Percentiles rank a stretch among this genome's conserved stretches.
phyloP scores from a whole-genome alignment of 179 eudicot genomes.

The Drosera spatulata region DNA sequence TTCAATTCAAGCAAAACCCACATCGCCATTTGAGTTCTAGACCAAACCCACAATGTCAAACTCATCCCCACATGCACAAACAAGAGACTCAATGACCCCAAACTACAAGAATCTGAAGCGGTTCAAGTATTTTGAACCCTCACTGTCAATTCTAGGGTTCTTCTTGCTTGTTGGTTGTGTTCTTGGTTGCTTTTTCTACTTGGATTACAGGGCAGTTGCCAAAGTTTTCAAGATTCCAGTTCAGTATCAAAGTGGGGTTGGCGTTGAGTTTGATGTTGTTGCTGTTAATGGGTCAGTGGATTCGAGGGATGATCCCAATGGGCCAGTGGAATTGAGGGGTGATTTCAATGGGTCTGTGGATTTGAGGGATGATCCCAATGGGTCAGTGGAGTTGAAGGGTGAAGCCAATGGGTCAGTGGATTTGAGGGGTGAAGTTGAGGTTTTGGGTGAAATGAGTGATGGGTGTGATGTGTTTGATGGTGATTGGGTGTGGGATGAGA shows the following conservation, averaged over 20 bases:
- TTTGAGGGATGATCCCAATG: too few species aligned
- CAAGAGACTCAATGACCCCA: neutral
- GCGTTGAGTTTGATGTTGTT: slow-evolving; percentile 24
- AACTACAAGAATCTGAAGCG: slow-evolving; percentile 36
- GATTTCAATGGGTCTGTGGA: slow-evolving; percentile 60
- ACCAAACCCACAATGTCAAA: slow-evolving; percentile 18
- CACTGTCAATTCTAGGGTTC: slow-evolving; percentile 47
- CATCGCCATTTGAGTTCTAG: slow-evolving; percentile 2
- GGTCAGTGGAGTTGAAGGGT: too few species aligned
- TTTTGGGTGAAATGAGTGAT: slow-evolving; percentile 37
- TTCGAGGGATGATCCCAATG: slow-evolving; percentile 24
- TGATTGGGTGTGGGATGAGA: slow-evolving; percentile 99
- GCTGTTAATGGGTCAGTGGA: neutral
- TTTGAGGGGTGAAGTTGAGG: slow-evolving; percentile 25
- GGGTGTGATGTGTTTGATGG: slow-evolving; percentile 87
- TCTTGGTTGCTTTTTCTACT: slow-evolving; percentile 44
- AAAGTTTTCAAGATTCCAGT: slow-evolving; percentile 30
- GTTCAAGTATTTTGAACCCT: slow-evolving; percentile 52
- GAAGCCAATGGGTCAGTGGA: neutral
- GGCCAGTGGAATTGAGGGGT: slow-evolving; percentile 37
- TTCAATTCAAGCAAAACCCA: slow-evolving; percentile 4
- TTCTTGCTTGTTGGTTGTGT: slow-evolving; percentile 27
- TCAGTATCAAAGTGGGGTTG: slow-evolving; percentile 25
- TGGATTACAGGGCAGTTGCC: slow-evolving; percentile 44
- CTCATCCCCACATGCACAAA: slow-evolving; percentile 20